Conservation (phyloP, 257 asterid species). For the Primulina eburnea region DNA sequence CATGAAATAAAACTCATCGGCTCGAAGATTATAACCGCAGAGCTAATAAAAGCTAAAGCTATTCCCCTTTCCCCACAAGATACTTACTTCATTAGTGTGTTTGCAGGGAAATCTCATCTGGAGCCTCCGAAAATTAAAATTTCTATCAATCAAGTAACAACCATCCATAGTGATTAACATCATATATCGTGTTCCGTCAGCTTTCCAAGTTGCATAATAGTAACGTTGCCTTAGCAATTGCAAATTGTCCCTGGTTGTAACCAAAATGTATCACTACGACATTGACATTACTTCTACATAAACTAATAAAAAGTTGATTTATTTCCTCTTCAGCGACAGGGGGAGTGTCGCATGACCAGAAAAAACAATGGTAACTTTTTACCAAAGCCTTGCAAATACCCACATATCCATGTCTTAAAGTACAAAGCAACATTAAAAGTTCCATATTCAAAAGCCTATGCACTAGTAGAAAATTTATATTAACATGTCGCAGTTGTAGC, state of each 20-base stretch:
- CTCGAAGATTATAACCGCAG: conserved; percentile 16
- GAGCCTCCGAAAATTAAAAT: conserved; percentile 86
- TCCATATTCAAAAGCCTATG: not conserved
- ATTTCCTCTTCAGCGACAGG: not conserved
- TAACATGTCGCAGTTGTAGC: not conserved
- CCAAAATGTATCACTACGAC: not conserved
- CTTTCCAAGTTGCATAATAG: conserved; percentile 99
- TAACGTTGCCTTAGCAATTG: conserved; percentile 87
- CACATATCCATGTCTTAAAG: not conserved
- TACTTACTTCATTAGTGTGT: conserved; percentile 62
- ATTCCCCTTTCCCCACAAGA: conserved; percentile 16
- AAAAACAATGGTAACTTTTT: not conserved
- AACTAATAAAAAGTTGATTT: not conserved
- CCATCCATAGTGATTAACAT: conserved; percentile 97
- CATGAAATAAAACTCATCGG: conserved; percentile 11
- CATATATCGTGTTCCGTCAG: conserved; percentile 99
- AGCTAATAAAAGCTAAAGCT: conserved; percentile 20
- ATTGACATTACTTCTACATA: not conserved
- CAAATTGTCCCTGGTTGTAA: conserved; percentile 73
- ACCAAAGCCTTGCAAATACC: not conserved
- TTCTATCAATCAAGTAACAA: conserved; percentile 87
- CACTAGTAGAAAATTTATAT: too few relatives aligned
- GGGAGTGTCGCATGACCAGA: not conserved
- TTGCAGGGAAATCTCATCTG: conserved; percentile 97
- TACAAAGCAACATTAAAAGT: not conserved